Base-by-base conservation (phyloP, 352 stramenopile genomes). In the Pythium aphanidermatum region DNA sequence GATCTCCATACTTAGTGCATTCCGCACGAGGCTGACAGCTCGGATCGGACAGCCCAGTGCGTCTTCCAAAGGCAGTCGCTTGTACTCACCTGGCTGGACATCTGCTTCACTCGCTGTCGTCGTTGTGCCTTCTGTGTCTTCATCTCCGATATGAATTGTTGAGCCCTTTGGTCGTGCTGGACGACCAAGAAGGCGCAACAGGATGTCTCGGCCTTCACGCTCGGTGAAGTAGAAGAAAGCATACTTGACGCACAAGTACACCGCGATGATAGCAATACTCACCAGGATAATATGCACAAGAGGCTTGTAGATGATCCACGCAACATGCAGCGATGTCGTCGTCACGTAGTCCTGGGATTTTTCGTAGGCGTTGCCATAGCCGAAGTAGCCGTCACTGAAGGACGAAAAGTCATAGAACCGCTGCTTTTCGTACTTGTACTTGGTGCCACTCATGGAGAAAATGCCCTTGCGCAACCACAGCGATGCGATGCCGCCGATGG, bases 1-100 rank as follows among this genome's bases (percentile, higher is more conserved):
- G 29, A 65, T 50, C 51, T 69, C 55, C 55, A 69, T 58, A 16
- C 24, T 52, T 17, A 69, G 51, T 3, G 38, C 38, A 24, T 62
- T 53, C 16, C 55, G 59, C 11, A 68, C 34, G 30, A 68, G 23
- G 24, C 55, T 50, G 16, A 34, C 27, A 1, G 40, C 52, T 19
- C 58, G 53, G 16, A 67, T 60, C 0, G 58, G 53, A n/a, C 45
- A 45, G 4, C 55, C 48, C 12, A 67, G 40, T 8, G 34, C 38
- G 8, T 60, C 49, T 54, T 63, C 58, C 1, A 67, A 25, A 12
- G 58, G 53, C 6, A 67, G 39, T 9, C 58, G 58, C 5, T 16
- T 16, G 32, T 67, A 67, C 27, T 27, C 35, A 3, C n/a, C 24
- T 37, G 2, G 32, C 19, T 4, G 44, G 6, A 13, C 9, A 37